These are phyloP conservation scores for Saccharomycopsis fibuligera DNA, from an alignment of 805 yeast species.

Conservation along the genomic window DNA sequence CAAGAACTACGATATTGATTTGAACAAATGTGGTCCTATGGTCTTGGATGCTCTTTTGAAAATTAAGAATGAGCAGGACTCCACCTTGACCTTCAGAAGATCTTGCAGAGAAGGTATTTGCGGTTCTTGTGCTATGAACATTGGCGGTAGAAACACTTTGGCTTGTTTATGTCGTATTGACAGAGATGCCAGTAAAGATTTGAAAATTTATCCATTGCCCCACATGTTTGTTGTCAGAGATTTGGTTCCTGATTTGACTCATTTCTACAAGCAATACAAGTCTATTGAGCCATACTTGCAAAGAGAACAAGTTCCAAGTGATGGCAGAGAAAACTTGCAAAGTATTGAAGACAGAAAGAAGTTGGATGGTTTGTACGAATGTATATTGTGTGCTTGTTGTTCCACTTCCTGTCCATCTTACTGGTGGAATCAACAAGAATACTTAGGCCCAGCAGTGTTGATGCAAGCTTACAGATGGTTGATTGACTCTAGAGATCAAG, in stretches of 20 bases:
- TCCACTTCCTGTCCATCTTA: slow-evolving; percentile 98
- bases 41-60: slow-evolving; percentile 89
- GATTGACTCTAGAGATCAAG: slow-evolving; percentile 94
- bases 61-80: slow-evolving; percentile 94
- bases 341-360: slow-evolving; percentile 89
- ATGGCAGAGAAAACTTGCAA: slow-evolving; percentile 91
- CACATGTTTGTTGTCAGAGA: slow-evolving; percentile 98
- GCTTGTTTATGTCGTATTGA: slow-evolving; percentile 96
- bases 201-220: slow-evolving; percentile 93
- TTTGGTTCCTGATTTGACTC: slow-evolving; percentile 95
- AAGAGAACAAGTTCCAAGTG: slow-evolving; percentile 68
- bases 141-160: slow-evolving; percentile 93
- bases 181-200: slow-evolving; percentile 61
- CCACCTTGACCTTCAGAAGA: slow-evolving; percentile 93
- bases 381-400: slow-evolving; percentile 96
- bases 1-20: slow-evolving; percentile 77
- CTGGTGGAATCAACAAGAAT: slow-evolving; percentile 99
- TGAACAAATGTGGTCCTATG: slow-evolving; percentile 96
- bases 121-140: slow-evolving; percentile 99
- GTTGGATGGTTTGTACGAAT: slow-evolving; percentile 94
- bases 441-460: slow-evolving; percentile 96
- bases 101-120: slow-evolving; percentile 99
- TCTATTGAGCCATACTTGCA: slow-evolving; percentile 96
- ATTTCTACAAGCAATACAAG: slow-evolving; percentile 96
- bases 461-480: slow-evolving; percentile 99